Base-by-base conservation (phyloP, 768 basidiomycete species). In the Leccinum olivaceopallidum region DNA sequence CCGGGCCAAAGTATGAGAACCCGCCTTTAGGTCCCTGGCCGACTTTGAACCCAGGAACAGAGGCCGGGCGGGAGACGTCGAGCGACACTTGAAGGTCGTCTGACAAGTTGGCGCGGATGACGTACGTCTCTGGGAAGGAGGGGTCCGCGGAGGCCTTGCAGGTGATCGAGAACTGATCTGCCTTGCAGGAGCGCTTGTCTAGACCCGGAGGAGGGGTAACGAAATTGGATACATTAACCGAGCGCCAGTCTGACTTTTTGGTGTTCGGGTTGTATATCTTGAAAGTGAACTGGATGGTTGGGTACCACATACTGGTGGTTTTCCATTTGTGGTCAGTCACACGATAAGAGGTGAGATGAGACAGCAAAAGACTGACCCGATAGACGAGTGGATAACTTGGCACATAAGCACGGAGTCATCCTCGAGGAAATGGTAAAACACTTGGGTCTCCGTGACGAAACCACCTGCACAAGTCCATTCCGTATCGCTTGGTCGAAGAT, bases 271-370 rank as follows among this genome's bases (percentile, higher is more conserved):
- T 84, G 78, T 84, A 88, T 55, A 90, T 76, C 76, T 95, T 96
- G 86, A 88, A 95, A 5, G 87, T 91, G 74, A 98, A 93, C 75
- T 99, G 96, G 68, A 96, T 88, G 32, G 89, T 92, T 4, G 97
- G 95, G 71, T 91, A 95, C 87, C 95, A 95, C 61, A 98, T 73
- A 24, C 95, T 96, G 68, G 5, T 32, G 59, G 61, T 47, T 14
- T 54, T 1, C 53, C 6, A 64, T 2, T 54, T 60, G 56, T 53
- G 7, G 60, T 67, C 55, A 65, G 60, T 57, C 36, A 59, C 22
- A 30, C 37, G 28, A 61, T 37, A n/a, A 37, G 34, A 60, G 28
- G 58, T 26, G 14, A 30, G 22, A 63, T 50, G 59, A 49, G 65
- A 65, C 6, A 52, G 47, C 24, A 34, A 26, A 37, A 59, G 51